Percentiles rank a stretch among this genome's conserved stretches.
These are phyloP conservation scores for Alloteropsis semialata DNA, from an alignment of 176 grass and related monocot genomes.

Conservation along the genomic window DNA sequence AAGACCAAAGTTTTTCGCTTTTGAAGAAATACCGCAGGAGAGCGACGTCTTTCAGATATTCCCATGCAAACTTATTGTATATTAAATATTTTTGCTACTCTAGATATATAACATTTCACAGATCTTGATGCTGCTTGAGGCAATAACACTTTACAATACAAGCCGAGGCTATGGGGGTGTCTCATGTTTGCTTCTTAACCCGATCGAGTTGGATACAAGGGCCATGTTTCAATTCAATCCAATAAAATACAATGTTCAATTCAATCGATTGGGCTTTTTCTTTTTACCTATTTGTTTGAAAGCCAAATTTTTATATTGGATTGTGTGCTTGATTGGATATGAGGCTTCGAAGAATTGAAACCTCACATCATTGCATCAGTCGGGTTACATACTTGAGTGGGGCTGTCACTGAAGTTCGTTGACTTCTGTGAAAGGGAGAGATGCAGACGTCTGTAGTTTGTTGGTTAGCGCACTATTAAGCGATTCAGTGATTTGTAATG, in stretches of 20 bases:
- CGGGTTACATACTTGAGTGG: neutral
- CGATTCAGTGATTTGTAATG: neutral
- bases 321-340: neutral
- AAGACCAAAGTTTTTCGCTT: neutral
- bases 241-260: neutral
- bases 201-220: neutral
- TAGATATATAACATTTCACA: too few relatives aligned
- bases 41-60: neutral
- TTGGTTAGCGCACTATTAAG: neutral
- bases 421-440: neutral
- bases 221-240: neutral
- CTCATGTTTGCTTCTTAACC: neutral
- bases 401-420: conserved; percentile 9
- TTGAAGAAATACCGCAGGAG: neutral
- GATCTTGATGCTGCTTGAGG: too few relatives aligned
- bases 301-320: neutral
- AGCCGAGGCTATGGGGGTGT: too few relatives aligned
- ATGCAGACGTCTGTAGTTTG: neutral
- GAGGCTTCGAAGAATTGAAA: neutral
- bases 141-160: too few relatives aligned
- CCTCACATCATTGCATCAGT: neutral
- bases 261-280: too few relatives aligned
- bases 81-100: neutral
- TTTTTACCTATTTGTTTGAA: neutral
- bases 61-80: neutral